A percentile compares a stretch with the other conserved stretches of the same genome.
Conservation (phyloP, 164 flowering plant genomes). For the Liquidambar formosana region DNA sequence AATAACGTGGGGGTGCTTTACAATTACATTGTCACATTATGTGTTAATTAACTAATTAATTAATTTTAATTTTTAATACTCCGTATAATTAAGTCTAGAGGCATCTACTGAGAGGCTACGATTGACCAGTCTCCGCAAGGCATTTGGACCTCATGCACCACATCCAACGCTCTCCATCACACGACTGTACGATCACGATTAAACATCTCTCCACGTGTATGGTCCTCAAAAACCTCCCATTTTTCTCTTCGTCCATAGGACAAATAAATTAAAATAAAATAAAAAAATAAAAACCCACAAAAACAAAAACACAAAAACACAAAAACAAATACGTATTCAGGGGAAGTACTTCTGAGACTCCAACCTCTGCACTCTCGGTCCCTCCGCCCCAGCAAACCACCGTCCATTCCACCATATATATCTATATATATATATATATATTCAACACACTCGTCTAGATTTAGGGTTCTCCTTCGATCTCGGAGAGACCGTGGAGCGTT, state of each 20-base stretch:
- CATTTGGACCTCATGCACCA: slow-evolving; percentile 12
- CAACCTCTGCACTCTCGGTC: slow-evolving; percentile 17
- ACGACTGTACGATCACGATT: slow-evolving; percentile 10
- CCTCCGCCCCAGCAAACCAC: slow-evolving; percentile 18
- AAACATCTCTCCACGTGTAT: background rate
- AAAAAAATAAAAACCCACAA: background rate
- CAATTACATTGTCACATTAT: too few relatives aligned
- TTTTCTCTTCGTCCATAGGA: background rate
- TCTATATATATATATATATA: background rate
- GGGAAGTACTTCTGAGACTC: slow-evolving; percentile 7
- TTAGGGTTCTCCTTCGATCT: background rate
- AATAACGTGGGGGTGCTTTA: too few relatives aligned
- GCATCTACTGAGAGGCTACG: too few relatives aligned
- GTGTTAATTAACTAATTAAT: too few relatives aligned
- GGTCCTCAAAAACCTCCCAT: background rate
- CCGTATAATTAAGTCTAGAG: too few relatives aligned
- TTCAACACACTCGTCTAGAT: background rate
- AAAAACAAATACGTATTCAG: background rate
- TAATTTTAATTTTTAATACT: too few relatives aligned
- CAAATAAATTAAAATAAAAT: too few relatives aligned
- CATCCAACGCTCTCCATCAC: slow-evolving; percentile 7
- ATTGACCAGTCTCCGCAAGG: too few relatives aligned
- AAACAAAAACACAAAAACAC: background rate
- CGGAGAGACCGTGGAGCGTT: background rate
- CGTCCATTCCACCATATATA: background rate